phyloP scores from a whole-genome alignment of 495 filamentous ascomycete genomes.

The Staphylotrichum longicolle region DNA sequence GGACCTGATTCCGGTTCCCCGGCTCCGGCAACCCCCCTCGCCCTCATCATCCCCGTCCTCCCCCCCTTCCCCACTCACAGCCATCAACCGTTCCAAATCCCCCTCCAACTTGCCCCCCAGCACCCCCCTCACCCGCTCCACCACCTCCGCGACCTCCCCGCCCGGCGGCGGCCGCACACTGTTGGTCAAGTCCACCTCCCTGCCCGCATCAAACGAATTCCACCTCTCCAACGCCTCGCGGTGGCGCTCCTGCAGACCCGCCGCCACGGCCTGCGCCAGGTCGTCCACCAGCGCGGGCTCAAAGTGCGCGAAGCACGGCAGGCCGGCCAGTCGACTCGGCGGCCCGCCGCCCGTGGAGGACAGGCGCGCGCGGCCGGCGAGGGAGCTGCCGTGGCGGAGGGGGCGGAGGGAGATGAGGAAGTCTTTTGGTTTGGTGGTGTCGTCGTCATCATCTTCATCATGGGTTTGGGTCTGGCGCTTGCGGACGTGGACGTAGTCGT shows the following conservation, averaged over 20 bases:
- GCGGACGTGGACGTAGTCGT: slow-evolving; percentile 50
- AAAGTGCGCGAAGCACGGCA: slow-evolving; percentile 40
- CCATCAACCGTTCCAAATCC: slow-evolving; percentile 34
- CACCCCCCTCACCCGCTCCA: slow-evolving; percentile 25
- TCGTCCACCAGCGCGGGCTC: slow-evolving; percentile 44
- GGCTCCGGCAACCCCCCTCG: slow-evolving; percentile 24
- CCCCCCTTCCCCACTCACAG: slow-evolving; percentile 29
- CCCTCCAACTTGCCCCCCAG: slow-evolving; percentile 31
- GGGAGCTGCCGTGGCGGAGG: slow-evolving; percentile 36
- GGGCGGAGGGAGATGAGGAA: slow-evolving; percentile 45
- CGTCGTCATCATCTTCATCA: not conserved
- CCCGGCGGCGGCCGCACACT: not conserved
- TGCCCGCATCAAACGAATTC: not conserved
- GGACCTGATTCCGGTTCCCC: slow-evolving; percentile 39
- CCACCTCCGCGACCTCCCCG: slow-evolving; percentile 17
- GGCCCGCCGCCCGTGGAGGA: no score
- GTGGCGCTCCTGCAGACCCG: no score
- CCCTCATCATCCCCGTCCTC: slow-evolving; percentile 15
- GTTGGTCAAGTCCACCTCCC: no score
- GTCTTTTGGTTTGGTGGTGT: slow-evolving; percentile 25
- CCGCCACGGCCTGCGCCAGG: slow-evolving; percentile 13
- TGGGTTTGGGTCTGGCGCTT: slow-evolving; percentile 28
- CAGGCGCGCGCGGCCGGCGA: slow-evolving; percentile 30
- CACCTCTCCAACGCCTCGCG: slow-evolving; percentile 9
- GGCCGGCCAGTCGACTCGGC: not conserved